phyloP scores from a whole-genome alignment of 495 filamentous ascomycete species.

The Aspergillus ellipticus region DNA sequence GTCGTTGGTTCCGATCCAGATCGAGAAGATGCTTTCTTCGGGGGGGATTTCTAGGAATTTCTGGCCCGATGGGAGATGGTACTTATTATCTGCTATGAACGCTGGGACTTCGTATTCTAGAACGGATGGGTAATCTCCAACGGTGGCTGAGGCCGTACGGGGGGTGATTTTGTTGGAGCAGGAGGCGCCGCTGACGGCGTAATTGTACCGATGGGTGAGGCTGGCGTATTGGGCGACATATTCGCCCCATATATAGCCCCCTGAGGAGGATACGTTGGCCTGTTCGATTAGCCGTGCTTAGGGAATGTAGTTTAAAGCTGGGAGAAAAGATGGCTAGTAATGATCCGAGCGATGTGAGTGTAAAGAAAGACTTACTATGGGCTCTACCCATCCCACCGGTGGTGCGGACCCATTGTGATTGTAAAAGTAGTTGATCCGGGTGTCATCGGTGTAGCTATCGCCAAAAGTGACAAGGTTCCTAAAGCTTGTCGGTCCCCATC shows the following conservation, averaged over 20 bases:
- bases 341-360: background rate
- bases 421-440: conserved; percentile 57
- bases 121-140: conserved; percentile 62
- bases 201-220: conserved; percentile 60
- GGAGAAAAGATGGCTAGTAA: background rate
- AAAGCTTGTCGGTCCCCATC: conserved; percentile 40
- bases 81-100: conserved; percentile 58
- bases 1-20: conserved; percentile 82
- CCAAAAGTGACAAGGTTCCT: conserved; percentile 59
- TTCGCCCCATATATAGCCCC: conserved; percentile 66
- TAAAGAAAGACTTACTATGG: conserved; percentile 29
- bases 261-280: conserved; percentile 50
- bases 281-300: conserved; percentile 6
- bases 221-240: conserved; percentile 54
- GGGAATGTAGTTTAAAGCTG: background rate
- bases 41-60: conserved; percentile 48
- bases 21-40: conserved; percentile 62
- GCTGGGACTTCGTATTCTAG: conserved; percentile 65
- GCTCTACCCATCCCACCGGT: conserved; percentile 52
- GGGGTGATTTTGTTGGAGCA: conserved; percentile 65
- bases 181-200: conserved; percentile 65
- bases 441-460: conserved; percentile 74
- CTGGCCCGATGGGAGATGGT: conserved; percentile 31
- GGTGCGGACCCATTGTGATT: conserved; percentile 54
- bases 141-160: conserved; percentile 37